Base-by-base conservation (phyloP, 225 moss, liverwort and hornwort genomes). In the Thuidium tamariscinum region DNA sequence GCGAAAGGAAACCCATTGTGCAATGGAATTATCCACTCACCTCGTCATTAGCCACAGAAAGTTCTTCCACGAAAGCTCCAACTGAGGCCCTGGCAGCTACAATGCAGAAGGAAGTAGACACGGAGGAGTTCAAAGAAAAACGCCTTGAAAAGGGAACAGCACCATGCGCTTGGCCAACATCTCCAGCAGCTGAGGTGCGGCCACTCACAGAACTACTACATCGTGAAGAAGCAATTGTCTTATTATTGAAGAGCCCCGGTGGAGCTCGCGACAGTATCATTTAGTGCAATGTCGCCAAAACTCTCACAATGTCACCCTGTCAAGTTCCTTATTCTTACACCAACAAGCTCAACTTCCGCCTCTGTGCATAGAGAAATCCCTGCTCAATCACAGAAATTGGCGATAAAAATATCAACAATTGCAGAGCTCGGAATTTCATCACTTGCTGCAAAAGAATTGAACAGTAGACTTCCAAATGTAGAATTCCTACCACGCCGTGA, bases 191-290 rank as follows among this genome's bases (percentile, higher is more conserved):
- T 80, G 64, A 84, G 64, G 54, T 22, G 72, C 79, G 44, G 79
- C 84, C 88, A 72, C 73, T 88, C 64, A 73, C 46, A 88, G 56
- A 72, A 84, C 73, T 64, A 79, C 73, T 73, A 80, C 84, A 80
- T 84, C 51, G 79, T 52, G 88, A 84, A 52, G 72, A 51, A 73
- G 57, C 67, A 68, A 68, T 36, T 23, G 46, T 32, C 85, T 85
- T 85, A 14, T 42, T 84, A 14, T 63, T 65, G 16, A 79, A 75
- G 72, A 90, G 80, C 65, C 88, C 83, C 80, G 86, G 67, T 59
- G 86, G 83, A 83, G 74, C 86, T 68, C 80, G 85, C 68, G 80
- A 79, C 49, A 88, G 82, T 54, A 88, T 73, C 90, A 91, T 91
- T 88, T 86, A 79, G 56, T 48, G 74, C 79, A 71, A 70, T 49